These are phyloP conservation scores for Microstegium vimineum DNA, from an alignment of 176 grass and related monocot species.

Conservation along the genomic window DNA sequence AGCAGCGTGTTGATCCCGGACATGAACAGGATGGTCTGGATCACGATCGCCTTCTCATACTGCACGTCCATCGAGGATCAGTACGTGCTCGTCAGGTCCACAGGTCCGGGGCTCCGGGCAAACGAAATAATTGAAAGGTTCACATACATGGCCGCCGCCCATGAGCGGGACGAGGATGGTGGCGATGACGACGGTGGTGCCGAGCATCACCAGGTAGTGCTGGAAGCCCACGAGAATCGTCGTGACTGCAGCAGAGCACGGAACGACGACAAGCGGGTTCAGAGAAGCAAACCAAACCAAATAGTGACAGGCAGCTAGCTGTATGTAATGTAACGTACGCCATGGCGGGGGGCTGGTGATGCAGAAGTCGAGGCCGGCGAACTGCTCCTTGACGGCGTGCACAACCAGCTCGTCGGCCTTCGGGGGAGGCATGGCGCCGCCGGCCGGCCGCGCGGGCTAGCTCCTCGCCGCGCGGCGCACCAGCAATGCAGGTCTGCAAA, in stretches of 20 bases:
- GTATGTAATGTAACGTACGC: conserved; percentile 29
- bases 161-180: conserved; percentile 87
- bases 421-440: conserved; percentile 22
- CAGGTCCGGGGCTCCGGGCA: neutral
- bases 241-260: conserved; percentile 38
- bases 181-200: conserved; percentile 84
- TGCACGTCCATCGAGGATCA: conserved; percentile 17
- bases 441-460: neutral
- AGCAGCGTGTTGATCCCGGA: conserved; percentile 88
- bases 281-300: neutral
- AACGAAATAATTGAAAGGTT: neutral
- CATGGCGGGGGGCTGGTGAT: conserved; percentile 92
- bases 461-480: neutral
- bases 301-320: neutral
- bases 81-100: neutral
- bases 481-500: neutral
- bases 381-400: conserved; percentile 60
- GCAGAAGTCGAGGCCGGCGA: conserved; percentile 74
- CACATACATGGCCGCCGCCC: conserved; percentile 74
- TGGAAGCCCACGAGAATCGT: conserved; percentile 70
- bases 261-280: neutral
- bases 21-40: conserved; percentile 87
- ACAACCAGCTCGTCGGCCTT: conserved; percentile 67
- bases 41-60: conserved; percentile 93
- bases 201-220: conserved; percentile 97